Evolutionary conservation across 1,284 basidiomycete species (phyloP), one percentile per base, ranked within the genome.

Genomic region (Ceratobasidium sp.): DNA sequence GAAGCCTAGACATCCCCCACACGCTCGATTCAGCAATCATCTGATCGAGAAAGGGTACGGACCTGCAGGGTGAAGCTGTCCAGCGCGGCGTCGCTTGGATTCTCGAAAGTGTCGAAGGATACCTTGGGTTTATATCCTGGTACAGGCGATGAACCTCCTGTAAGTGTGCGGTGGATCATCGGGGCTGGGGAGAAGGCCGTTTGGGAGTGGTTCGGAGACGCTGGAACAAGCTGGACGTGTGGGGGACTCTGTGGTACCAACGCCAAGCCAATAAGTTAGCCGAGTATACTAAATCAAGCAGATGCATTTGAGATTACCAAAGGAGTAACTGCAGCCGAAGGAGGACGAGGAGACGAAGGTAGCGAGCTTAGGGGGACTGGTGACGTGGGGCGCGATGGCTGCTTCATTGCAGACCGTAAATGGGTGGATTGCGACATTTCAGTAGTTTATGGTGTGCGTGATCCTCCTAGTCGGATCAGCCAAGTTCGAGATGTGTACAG

Each of bases 41-140:
- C 75, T 80, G 81, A 75, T 66, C 24, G 24, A 15, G 36, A 50
- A 33, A 33, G 1, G 24, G 15, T 15, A 79, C 81, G 74, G 62
- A 85, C 86, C 81, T 81, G 84, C 76, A 83, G 81, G 1, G 85
- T 86, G 74, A 83, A 85, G 9, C 83, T 82, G 73, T 85, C 85
- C 66, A 86, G 76, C 8, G 84, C 80, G 24, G 78, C 82, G 63
- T 82, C 84, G n/a, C 86, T 89, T n/a, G 89, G 87, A 78, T 90
- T 90, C 79, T 92, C 90, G 76, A 93, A 93, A 1, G 93, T 94
- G 81, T 94, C 93, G 79, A 95, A 95, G 0, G 91, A 93, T 29
- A 97, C 95, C 81, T 96, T 95, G n/a, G 92, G 88, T 17, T 90
- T 92, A 81, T 92, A 92, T 2, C 88, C 88, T 41, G 74, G 75